Percentiles rank a stretch among this genome's conserved stretches.
phyloP scores from a whole-genome alignment of 495 filamentous ascomycete species.

The Baudoinia panamericana region DNA sequence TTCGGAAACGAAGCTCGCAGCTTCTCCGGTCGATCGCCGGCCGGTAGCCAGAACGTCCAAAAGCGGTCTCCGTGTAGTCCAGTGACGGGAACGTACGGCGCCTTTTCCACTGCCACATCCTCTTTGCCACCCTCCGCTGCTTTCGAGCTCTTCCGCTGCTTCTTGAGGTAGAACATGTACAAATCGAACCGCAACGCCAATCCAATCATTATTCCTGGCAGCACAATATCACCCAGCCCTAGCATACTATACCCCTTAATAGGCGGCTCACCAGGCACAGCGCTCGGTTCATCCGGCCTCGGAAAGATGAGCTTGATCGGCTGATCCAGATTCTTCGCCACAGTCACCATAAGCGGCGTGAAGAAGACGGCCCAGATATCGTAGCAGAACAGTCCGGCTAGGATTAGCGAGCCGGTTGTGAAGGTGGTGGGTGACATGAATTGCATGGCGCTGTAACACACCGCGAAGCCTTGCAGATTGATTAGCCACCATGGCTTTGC shows the following conservation, averaged over 20 bases:
- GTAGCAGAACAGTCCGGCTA: constrained; percentile 75
- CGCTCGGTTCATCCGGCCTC: constrained; percentile 38
- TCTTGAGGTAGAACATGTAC: constrained; percentile 61
- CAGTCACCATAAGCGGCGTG: constrained; percentile 93
- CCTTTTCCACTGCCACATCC: constrained; percentile 28
- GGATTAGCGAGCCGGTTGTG: constrained; percentile 61
- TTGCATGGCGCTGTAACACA: constrained; percentile 69
- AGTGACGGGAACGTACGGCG: constrained; percentile 46
- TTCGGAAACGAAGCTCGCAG: constrained; percentile 51
- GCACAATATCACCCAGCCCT: constrained; percentile 81
- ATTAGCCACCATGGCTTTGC: constrained; percentile 67
- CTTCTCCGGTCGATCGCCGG: constrained; percentile 10
- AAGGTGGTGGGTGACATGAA: constrained; percentile 88
- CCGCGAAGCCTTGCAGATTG: constrained; percentile 74
- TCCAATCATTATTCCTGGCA: constrained; percentile 87
- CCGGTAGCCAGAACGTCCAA: constrained; percentile 42
- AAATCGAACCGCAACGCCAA: constrained; percentile 83
- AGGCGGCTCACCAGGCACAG: constrained; percentile 28
- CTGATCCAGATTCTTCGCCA: constrained; percentile 78
- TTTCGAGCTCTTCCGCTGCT: constrained; percentile 28
- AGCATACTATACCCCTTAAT: constrained; percentile 57
- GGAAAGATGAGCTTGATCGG: constrained; percentile 90
- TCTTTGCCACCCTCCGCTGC: neutral
- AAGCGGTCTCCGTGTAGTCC: constrained; percentile 74
- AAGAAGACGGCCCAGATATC: constrained; percentile 97